Conservation (phyloP, 192 early-diverging fungal genomes). For the Entrophospora sp. region DNA sequence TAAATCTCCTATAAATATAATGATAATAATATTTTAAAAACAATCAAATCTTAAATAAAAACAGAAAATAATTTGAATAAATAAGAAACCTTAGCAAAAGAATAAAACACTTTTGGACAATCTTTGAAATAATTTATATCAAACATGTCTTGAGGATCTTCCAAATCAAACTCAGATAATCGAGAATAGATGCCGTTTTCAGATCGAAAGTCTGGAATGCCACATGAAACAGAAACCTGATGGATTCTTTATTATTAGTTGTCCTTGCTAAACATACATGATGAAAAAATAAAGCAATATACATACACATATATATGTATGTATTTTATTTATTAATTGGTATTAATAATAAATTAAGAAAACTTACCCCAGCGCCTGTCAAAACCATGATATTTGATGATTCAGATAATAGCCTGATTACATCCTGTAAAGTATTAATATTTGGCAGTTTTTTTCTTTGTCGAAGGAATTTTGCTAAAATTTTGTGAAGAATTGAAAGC, state of each 20-base stretch:
- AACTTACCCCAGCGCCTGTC: slow-evolving; percentile 74
- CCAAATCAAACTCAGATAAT: slow-evolving; percentile 80
- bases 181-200: slow-evolving; percentile 85
- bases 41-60: neutral
- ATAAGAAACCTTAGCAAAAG: slow-evolving; percentile 65
- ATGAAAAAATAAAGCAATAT: too few relatives aligned
- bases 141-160: slow-evolving; percentile 94
- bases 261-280: too few relatives aligned
- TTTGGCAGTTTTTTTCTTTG: slow-evolving; percentile 41
- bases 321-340: neutral
- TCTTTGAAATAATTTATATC: slow-evolving; percentile 86
- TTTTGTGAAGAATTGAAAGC: slow-evolving; percentile 45
- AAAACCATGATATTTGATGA: slow-evolving; percentile 79
- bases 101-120: slow-evolving; percentile 87
- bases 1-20: slow-evolving; percentile 58
- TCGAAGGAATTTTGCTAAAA: slow-evolving; percentile 46
- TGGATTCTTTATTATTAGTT: too few relatives aligned
- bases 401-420: slow-evolving; percentile 45
- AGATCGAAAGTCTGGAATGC: slow-evolving; percentile 95
- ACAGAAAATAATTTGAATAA: neutral
- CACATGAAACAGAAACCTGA: slow-evolving; percentile 81
- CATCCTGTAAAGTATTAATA: slow-evolving; percentile 57
- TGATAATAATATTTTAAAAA: slow-evolving; percentile 6
- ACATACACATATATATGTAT: neutral
- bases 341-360: neutral